Base-by-base conservation (phyloP, 1,284 basidiomycete genomes). In the Leucoagaricus sp. region DNA sequence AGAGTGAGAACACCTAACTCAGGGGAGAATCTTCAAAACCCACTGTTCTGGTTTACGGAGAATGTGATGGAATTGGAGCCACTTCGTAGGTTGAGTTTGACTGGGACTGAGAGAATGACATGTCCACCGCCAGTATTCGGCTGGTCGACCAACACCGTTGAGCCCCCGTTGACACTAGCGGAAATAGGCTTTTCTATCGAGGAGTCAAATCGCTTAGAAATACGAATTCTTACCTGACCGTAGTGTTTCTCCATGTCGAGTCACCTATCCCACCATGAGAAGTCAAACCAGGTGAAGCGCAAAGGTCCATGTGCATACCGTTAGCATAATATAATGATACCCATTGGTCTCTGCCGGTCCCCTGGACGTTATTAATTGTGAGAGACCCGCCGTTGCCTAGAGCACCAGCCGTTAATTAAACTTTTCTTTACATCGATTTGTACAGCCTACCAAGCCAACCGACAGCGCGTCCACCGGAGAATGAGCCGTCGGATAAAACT, bases 271-370 rank as follows among this genome's bases (percentile, higher is more conserved):
- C 17, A 45, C 15, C 2, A 13, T 28, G 25, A 48, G 21, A 31
- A 7, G 31, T 1, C 3, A 28, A 54, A 28, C 28, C 25, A 45
- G n/a, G 12, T 41, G 25, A 25, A 13, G 21, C 13, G 36, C 31
- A 26, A 21, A 38, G 0, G n/a, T n/a, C n/a, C 13, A 19, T 28
- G 13, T 13, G 9, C 63, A 8, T 54, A 76, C 76, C 82, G 62
- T 85, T 85, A 2, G 83, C 80, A 62, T 79, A 83, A 66, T 84
- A 83, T 25, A 85, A 65, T 5, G 82, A 71, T 21, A 86, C 76
- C 84, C 84, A 86, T 62, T 85, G 83, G 4, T 71, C 72, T 12
- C 65, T 66, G 5, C 83, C 84, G 55, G 70, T 79, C 12, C 84
- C 83, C 63, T 84, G 79, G 6, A 86, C 77, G 61, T 79, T 78